Percentiles rank a stretch among this genome's conserved stretches.
phyloP scores from a whole-genome alignment of 2,329 filamentous ascomycete genomes.

The Colletotrichum melonis region DNA sequence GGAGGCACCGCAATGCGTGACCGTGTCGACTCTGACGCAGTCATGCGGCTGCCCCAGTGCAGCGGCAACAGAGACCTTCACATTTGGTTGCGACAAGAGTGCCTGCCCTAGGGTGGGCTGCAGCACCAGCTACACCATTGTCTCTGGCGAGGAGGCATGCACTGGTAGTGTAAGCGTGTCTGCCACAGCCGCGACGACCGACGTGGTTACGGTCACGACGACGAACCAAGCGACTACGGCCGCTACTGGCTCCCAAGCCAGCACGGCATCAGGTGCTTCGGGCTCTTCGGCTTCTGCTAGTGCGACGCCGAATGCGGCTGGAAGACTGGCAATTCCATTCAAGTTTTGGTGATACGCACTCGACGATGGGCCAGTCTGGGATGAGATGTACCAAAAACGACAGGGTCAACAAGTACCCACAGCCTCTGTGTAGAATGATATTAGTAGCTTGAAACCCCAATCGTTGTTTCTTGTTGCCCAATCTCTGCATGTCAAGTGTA shows the following conservation, averaged over 20 bases:
- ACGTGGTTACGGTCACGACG: not conserved
- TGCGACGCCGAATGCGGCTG: slow-evolving; percentile 22
- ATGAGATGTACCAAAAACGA: too few species aligned
- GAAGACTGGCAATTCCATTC: slow-evolving; percentile 20
- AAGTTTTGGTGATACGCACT: slow-evolving; percentile 16
- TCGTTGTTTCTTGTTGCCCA: too few species aligned
- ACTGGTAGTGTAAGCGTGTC: not conserved
- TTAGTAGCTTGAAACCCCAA: too few species aligned
- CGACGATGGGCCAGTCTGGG: too few species aligned
- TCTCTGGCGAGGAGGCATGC: slow-evolving; percentile 28
- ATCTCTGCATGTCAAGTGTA: too few species aligned
- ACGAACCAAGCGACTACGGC: not conserved
- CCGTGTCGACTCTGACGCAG: slow-evolving; percentile 44
- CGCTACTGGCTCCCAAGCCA: not conserved
- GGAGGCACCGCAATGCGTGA: slow-evolving; percentile 43
- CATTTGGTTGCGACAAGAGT: slow-evolving; percentile 41
- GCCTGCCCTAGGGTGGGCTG: slow-evolving; percentile 46
- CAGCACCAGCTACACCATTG: slow-evolving; percentile 37
- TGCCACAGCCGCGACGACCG: not conserved
- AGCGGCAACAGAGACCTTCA: slow-evolving; percentile 42
- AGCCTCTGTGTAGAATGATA: too few species aligned
- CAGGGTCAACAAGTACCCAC: too few species aligned
- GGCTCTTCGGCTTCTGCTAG: not conserved
- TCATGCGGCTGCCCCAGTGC: slow-evolving; percentile 46
- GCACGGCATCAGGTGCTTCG: not conserved